phyloP scores from a whole-genome alignment of 164 flowering plant species.

The Aristolochia contorta region DNA sequence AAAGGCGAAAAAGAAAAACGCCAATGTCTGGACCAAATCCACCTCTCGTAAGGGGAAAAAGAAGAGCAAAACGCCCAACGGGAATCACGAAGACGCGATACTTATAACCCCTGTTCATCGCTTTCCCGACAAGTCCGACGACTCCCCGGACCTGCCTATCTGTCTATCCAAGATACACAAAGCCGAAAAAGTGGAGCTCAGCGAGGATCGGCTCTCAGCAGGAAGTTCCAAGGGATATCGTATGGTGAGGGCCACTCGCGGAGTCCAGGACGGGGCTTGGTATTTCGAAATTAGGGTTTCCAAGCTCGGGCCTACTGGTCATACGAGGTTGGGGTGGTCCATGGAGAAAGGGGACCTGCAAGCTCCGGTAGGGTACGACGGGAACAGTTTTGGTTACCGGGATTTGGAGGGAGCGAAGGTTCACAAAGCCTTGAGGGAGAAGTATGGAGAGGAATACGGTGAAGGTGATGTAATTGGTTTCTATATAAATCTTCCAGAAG shows the following conservation, averaged over 20 bases:
- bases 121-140: conserved; percentile 73
- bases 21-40: conserved; percentile 68
- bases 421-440: conserved; percentile 84
- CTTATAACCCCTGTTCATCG: conserved; percentile 57
- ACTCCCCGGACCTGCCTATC: conserved; percentile 44
- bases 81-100: conserved; percentile 34
- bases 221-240: conserved; percentile 86
- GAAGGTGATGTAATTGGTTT: conserved; percentile 97
- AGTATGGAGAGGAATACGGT: conserved; percentile 79
- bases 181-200: conserved; percentile 91
- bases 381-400: conserved; percentile 79
- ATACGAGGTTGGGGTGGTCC: conserved; percentile 92
- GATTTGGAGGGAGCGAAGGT: conserved; percentile 90
- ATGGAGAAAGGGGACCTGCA: conserved; percentile 96
- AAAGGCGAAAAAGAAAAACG: conserved; percentile 51
- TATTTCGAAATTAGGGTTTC: conserved; percentile 77
- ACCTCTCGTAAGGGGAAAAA: conserved; percentile 64
- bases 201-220: conserved; percentile 72
- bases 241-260: conserved; percentile 95
- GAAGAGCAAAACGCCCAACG: conserved; percentile 28
- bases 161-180: conserved; percentile 81
- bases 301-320: conserved; percentile 78
- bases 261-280: conserved; percentile 89
- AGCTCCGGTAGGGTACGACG: conserved; percentile 97
- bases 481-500: conserved; percentile 83